Percentiles rank a stretch among this genome's conserved stretches.
Evolutionary conservation across 2,329 filamentous ascomycete genomes (phyloP).

Genomic region (Cercospora brassicicola): DNA sequence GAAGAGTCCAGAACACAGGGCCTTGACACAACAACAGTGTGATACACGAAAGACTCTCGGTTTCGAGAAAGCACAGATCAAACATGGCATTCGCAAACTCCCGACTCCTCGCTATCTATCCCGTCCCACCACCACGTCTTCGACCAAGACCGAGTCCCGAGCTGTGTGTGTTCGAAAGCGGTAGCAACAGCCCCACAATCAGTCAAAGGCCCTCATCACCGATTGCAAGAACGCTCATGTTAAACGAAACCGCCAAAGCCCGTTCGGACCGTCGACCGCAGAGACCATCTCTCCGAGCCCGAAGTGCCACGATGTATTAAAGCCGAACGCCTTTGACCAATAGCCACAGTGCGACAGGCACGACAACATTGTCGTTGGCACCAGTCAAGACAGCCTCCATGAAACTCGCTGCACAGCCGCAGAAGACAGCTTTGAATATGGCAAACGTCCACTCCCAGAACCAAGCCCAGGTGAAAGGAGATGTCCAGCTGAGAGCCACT

Average conservation of each 20-base stretch:
- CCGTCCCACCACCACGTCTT: slow-evolving; percentile 4
- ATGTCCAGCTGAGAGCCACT: not conserved
- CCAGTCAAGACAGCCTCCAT: slow-evolving; percentile 95
- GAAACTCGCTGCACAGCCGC: slow-evolving; percentile 77
- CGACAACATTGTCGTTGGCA: slow-evolving; percentile 97
- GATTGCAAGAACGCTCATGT: not conserved
- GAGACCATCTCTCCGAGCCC: not conserved
- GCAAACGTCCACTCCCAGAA: slow-evolving; percentile 33
- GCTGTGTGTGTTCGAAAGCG: not conserved
- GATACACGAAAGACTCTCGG: not conserved
- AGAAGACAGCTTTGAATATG: slow-evolving; percentile 64
- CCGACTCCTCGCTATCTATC: slow-evolving; percentile 5
- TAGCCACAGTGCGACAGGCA: slow-evolving; percentile 89
- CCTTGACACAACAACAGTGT: not conserved
- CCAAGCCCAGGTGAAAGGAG: slow-evolving; percentile 10
- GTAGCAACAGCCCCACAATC: not conserved
- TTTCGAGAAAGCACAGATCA: not conserved
- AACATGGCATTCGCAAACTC: slow-evolving; percentile 9
- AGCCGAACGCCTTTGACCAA: slow-evolving; percentile 76
- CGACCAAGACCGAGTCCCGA: not conserved
- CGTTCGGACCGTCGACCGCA: not conserved
- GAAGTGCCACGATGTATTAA: slow-evolving; percentile 34
- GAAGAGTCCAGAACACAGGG: not conserved
- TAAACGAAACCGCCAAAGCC: not conserved
- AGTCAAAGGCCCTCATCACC: not conserved